Evolutionary conservation across 495 filamentous ascomycete genomes (phyloP), one percentile per base, ranked within the genome.

Genomic region (Penicillium cosmopolitanum): DNA sequence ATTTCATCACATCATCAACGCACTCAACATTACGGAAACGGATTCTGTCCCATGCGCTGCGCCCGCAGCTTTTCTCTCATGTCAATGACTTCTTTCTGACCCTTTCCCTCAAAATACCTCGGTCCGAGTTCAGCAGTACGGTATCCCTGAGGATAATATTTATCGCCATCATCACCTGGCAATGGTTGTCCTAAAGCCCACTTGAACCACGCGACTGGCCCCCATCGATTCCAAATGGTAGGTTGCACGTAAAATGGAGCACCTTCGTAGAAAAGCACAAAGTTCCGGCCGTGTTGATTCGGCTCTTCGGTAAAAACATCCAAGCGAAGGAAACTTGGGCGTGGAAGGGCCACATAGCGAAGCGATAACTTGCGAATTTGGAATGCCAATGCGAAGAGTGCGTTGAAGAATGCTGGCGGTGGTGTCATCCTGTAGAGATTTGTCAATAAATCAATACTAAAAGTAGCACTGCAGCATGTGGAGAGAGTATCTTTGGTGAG

Each of bases 101-200:
- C 87, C 56, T 84, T 82, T 0, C 83, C 83, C 55, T 81, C 79
- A 57, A 87, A 78, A 15, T 72, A 75, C 31, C 69, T 71, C 0
- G 87, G 86, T 0, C 87, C 86, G n/a, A 88, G 58, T 16, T 89
- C 84, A 13, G 76, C 66, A 28, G 84, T 75, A 18, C 77, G 63
- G 65, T 84, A 89, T 0, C 87, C 86, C n/a, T 81, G 57, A 0
- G 86, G 85, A 66, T 79, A 77, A 64, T 82, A 87, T 53, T 75
- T 78, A 13, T 82, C 75, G 0, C 82, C 82, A 42, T 81, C 70
- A 58, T 85, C 82, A 5, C 87, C 87, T 0, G 87, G 87, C 15
- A 86, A 51, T 13, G 84, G 82, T 16, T 79, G 73, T 0, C 86
- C 85, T 21, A 81, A 60, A 1, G 76, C 31, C 72, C 86, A 77